Conservation (phyloP, 163 green algal species). For the Chlamydomonas reinhardtii region DNA sequence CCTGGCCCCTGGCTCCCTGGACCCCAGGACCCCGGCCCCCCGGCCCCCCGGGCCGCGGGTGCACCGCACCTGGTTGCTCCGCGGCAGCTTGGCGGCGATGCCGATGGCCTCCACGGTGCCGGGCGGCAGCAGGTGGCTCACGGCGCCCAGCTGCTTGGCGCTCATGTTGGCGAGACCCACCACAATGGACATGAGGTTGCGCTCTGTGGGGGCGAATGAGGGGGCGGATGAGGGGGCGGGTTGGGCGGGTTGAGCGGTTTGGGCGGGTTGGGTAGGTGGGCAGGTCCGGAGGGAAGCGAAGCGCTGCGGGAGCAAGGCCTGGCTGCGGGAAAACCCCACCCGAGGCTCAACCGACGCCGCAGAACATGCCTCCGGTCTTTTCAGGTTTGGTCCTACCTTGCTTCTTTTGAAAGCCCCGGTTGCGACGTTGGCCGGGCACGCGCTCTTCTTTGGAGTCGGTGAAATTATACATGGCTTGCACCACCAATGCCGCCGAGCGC, state of each 20-base stretch:
- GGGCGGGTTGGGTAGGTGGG: too few relatives aligned
- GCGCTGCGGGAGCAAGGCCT: too few relatives aligned
- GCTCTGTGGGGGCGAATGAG: too few relatives aligned
- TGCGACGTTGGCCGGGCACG: slow-evolving; percentile 1
- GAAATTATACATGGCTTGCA: slow-evolving; percentile 26
- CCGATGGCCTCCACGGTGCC: slow-evolving; percentile 38
- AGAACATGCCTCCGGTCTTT: too few relatives aligned
- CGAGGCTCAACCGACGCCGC: too few relatives aligned
- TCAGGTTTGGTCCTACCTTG: slow-evolving; percentile 1
- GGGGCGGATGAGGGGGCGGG: too few relatives aligned
- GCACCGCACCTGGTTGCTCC: slow-evolving; percentile 56
- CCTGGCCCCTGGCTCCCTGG: too few relatives aligned
- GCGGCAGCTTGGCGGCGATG: slow-evolving; percentile 45
- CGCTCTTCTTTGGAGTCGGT: slow-evolving; percentile 12
- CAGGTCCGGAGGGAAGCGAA: too few relatives aligned
- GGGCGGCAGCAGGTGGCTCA: slow-evolving; percentile 44
- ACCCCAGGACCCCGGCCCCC: too few relatives aligned
- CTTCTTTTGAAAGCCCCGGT: background rate
- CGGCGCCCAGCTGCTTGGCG: slow-evolving; percentile 41
- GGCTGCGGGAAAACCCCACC: too few relatives aligned
- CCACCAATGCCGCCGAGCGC: background rate
- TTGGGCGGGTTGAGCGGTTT: too few relatives aligned
- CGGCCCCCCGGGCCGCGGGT: background rate
- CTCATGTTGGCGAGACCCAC: slow-evolving; percentile 52
- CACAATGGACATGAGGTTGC: too few relatives aligned